Conservation (phyloP, 352 stramenopile species). For the Phytopythium ostracodes region DNA sequence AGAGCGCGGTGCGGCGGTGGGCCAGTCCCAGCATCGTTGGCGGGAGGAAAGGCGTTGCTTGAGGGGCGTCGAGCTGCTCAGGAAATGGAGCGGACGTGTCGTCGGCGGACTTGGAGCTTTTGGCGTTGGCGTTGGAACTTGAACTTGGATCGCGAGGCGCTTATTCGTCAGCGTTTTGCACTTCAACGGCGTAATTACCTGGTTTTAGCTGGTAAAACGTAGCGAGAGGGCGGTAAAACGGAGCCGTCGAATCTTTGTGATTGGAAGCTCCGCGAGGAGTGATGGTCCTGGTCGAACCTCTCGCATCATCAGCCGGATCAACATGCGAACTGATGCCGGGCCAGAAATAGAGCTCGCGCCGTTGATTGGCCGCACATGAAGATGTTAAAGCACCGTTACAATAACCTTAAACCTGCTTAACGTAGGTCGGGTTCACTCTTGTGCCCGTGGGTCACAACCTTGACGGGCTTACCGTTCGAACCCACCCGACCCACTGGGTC, state of each 20-base stretch:
- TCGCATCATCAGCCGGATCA: background rate
- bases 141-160: constrained; percentile 33
- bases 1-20: constrained; percentile 8
- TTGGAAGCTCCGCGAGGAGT: constrained; percentile 1
- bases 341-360: no score
- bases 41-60: constrained; percentile 31
- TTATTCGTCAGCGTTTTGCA: background rate
- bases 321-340: background rate
- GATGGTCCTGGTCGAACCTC: background rate
- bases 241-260: constrained; percentile 2
- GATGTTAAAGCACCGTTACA: no score
- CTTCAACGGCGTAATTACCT: constrained; percentile 6
- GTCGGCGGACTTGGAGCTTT: constrained; percentile 30
- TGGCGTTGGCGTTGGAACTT: no score
- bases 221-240: background rate
- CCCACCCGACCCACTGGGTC: no score
- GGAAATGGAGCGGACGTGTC: background rate
- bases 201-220: background rate
- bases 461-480: no score
- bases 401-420: no score
- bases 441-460: no score
- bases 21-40: constrained; percentile 26
- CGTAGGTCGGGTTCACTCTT: no score
- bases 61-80: constrained; percentile 26
- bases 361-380: no score